phyloP scores from a whole-genome alignment of 2,329 filamentous ascomycete genomes.

The Cytospora leucostoma region DNA sequence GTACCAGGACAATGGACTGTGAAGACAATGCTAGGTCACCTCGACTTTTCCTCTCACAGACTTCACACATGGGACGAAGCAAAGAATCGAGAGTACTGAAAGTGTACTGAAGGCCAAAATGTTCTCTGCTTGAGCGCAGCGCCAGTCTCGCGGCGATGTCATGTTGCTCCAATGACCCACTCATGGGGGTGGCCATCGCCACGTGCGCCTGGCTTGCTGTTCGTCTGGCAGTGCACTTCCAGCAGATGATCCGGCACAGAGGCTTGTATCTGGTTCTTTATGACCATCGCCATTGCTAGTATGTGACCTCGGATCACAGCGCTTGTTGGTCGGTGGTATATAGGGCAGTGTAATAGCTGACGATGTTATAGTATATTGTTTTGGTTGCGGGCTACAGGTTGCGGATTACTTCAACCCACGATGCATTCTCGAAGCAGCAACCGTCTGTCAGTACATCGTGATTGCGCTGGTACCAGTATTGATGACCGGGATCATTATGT shows the following conservation, averaged over 20 bases:
- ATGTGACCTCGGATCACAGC: constrained; percentile 10
- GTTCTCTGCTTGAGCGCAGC: not conserved
- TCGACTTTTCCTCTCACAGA: not conserved
- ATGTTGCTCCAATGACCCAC: constrained; percentile 34
- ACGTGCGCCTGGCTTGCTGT: constrained; percentile 34
- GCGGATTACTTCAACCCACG: constrained; percentile 36
- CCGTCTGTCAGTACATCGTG: constrained; percentile 42
- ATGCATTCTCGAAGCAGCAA: constrained; percentile 31
- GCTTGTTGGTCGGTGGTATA: not conserved
- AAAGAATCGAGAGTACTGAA: not conserved
- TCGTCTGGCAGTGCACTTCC: constrained; percentile 31
- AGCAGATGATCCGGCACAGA: constrained; percentile 33
- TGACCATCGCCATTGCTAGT: constrained; percentile 35
- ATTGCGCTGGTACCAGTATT: constrained; percentile 42
- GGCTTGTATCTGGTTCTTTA: constrained; percentile 37
- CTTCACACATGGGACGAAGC: not conserved
- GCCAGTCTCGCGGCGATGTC: constrained; percentile 10
- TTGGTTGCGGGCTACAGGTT: constrained; percentile 34
- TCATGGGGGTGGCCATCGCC: constrained; percentile 33
- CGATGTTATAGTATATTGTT: constrained; percentile 38
- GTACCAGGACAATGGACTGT: constrained; percentile 4
- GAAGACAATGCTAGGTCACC: not conserved
- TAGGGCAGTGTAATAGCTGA: not conserved
- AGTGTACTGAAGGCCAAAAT: not conserved
- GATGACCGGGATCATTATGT: constrained; percentile 45